Evolutionary conservation across 2,329 filamentous ascomycete genomes (phyloP).

Genomic region (Alternaria incomplexa): DNA sequence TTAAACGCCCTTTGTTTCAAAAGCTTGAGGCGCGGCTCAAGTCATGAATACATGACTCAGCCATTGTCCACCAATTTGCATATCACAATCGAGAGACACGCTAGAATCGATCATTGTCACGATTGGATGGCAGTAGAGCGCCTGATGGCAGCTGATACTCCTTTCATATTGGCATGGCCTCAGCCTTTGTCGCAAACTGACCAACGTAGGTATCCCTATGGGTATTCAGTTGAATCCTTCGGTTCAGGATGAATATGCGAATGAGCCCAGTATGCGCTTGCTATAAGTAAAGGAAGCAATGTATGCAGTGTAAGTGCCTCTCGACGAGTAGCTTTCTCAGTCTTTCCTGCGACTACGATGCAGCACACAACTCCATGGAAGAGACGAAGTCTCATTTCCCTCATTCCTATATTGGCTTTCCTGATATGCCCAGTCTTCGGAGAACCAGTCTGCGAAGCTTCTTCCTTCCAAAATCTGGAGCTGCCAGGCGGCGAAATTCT

Average conservation of each 20-base stretch:
- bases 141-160: neutral
- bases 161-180: neutral
- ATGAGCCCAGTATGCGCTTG: neutral
- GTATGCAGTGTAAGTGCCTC: neutral
- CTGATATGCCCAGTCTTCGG: neutral
- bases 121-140: neutral
- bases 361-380: neutral
- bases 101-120: neutral
- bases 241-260: neutral
- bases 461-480: conserved; percentile 3
- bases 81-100: neutral
- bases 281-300: neutral
- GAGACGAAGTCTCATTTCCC: neutral
- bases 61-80: neutral
- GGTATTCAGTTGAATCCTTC: neutral
- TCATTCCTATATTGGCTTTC: neutral
- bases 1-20: neutral
- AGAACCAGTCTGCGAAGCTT: neutral
- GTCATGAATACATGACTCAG: neutral
- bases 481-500: conserved; percentile 3
- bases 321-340: neutral
- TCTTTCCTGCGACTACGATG: neutral
- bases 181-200: neutral
- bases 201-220: neutral
- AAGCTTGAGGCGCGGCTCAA: neutral